These are phyloP conservation scores for Cerrena zonata DNA, from an alignment of 1,284 basidiomycete species.

Conservation along the genomic window DNA sequence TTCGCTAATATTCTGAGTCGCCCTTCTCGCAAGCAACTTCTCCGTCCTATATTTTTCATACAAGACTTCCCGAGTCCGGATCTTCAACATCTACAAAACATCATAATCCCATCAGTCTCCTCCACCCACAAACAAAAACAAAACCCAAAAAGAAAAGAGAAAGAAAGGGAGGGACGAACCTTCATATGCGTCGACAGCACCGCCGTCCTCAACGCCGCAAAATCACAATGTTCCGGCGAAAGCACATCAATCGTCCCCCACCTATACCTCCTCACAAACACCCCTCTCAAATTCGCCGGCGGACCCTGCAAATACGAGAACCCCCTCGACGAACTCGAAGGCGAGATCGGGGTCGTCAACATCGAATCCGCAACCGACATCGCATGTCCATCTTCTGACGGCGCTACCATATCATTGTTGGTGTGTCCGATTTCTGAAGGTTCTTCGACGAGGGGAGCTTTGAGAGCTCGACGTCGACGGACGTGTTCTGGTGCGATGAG, in stretches of 20 bases:
- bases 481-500: constrained; percentile 64
- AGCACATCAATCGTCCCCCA: constrained; percentile 83
- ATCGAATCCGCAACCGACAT: constrained; percentile 23
- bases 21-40: constrained; percentile 75
- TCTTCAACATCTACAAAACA: constrained; percentile 60
- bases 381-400: constrained; percentile 42
- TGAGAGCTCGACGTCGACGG: constrained; percentile 30
- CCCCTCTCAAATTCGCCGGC: constrained; percentile 61
- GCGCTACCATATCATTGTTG: constrained; percentile 24
- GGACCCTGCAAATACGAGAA: constrained; percentile 44
- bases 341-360: constrained; percentile 19
- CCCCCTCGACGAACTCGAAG: constrained; percentile 27
- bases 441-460: constrained; percentile 14
- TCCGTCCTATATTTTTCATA: constrained; percentile 82
- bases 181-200: constrained; percentile 76
- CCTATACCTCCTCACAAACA: constrained; percentile 69
- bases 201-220: constrained; percentile 71
- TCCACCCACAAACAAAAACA: constrained; percentile 10
- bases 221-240: constrained; percentile 77
- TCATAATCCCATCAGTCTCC: not conserved
- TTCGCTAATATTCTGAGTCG: constrained; percentile 69
- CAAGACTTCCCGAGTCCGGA: constrained; percentile 72
- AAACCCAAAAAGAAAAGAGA: not conserved
- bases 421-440: constrained; percentile 13
- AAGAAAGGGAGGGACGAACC: constrained; percentile 36